These are phyloP conservation scores for Luzula sylvatica DNA, from an alignment of 176 grass and related monocot genomes.

Conservation along the genomic window DNA sequence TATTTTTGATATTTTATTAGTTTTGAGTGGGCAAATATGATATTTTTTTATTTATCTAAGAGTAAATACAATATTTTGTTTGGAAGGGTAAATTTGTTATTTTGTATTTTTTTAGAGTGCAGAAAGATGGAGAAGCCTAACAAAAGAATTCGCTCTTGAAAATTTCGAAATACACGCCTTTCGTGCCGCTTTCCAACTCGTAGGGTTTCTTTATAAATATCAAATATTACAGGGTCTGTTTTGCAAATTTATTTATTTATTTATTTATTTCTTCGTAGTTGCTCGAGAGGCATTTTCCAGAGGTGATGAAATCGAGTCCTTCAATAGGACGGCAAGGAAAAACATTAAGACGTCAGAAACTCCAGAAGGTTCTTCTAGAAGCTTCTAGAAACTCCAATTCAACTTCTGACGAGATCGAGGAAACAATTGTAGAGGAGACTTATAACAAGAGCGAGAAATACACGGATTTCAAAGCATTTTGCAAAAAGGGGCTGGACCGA, in stretches of 20 bases:
- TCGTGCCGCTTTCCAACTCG: conserved; percentile 87
- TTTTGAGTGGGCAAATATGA: background rate
- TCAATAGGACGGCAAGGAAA: conserved; percentile 94
- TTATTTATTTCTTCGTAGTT: conserved; percentile 25
- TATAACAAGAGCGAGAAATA: conserved; percentile 26
- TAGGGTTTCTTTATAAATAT: conserved; percentile 19
- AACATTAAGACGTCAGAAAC: conserved; percentile 58
- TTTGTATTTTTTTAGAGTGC: conserved; percentile 48
- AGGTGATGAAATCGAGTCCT: conserved; percentile 51
- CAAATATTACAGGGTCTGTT: too few relatives aligned
- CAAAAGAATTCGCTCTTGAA: conserved; percentile 50
- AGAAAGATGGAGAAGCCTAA: conserved; percentile 87
- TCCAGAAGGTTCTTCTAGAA: conserved; percentile 51
- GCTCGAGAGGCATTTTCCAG: conserved; percentile 71
- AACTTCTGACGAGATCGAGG: conserved; percentile 19
- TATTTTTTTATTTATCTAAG: too few relatives aligned
- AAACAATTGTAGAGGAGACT: background rate
- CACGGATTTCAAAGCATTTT: conserved; percentile 64
- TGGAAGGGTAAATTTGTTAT: background rate
- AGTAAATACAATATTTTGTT: background rate
- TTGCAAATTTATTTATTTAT: background rate
- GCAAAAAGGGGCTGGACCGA: conserved; percentile 41
- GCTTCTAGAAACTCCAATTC: conserved; percentile 13
- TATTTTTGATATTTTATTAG: too few relatives aligned
- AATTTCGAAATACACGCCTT: conserved; percentile 92